Evolutionary conservation across 257 asterid genomes (phyloP), one percentile per base, ranked within the genome.

Genomic region (Forsythia viridissima): DNA sequence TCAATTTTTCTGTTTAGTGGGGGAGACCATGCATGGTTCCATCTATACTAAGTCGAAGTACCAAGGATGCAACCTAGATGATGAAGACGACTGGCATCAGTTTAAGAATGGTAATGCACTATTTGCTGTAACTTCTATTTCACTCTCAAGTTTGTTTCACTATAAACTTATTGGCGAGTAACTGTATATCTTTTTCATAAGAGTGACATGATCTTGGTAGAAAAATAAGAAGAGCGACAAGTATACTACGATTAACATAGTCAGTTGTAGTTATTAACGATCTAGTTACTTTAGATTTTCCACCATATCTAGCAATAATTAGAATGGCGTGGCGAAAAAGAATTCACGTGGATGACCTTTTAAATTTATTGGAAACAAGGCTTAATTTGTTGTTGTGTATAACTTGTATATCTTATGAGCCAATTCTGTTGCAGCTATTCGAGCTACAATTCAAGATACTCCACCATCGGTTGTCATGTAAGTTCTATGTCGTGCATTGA

Each of bases 61-160:
- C 82, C 90, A 76, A 81, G 91, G 95, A 42, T 92, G 94, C 89
- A 90, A 80, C 80, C 80, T 89, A 59, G 96, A 92, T 24, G 97
- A 92, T 69, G 91, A 87, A 69, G 97, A 90, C 30, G 89, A 85
- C 52, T 91, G 96, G 97, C 87, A 79, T 85, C 96, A 90, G 84
- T 90, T 92, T 46, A 90, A 84, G 83, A 87, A 85, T 34, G 92
- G 99, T 96, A 90, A 63, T 61, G 36, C 69, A 61, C 4, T 61
- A 21, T 61, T 61, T 8, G 12, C 38, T n/a, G 3, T 42, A n/a
- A 70, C 55, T 24, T 24, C 55, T 66, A 5, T 61, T 11, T 52
- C 20, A 41, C 10, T 41, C 44, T 41, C 10, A 0, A 41, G 10
- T 41, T 41, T 9, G 44, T 41, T 41, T 7, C 44, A 41, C 44